Evolutionary conservation across 345 rosid genomes (phyloP).

Genomic region (Arabidopsis suecica): DNA sequence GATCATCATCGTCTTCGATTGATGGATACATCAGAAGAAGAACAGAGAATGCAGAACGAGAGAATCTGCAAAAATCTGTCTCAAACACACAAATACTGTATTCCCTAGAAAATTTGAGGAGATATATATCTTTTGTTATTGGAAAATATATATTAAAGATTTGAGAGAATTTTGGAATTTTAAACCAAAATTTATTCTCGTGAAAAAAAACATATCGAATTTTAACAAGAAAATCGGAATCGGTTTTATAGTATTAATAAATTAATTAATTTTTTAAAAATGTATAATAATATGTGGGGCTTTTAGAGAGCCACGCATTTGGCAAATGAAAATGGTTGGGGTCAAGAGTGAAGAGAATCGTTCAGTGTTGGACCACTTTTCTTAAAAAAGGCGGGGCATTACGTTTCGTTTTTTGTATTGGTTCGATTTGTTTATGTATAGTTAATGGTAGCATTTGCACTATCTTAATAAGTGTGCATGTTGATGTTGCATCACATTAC

Average conservation of each 20-base stretch:
- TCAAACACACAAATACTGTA: background rate
- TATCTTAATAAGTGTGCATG: too few relatives aligned
- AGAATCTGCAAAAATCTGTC: constrained; percentile 6
- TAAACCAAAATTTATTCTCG: constrained; percentile 15
- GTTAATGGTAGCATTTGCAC: too few relatives aligned
- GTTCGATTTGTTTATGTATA: background rate
- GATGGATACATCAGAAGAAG: constrained; percentile 33
- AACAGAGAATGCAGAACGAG: constrained; percentile 20
- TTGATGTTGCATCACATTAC: too few relatives aligned
- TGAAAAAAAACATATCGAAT: constrained; percentile 40
- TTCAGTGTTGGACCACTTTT: constrained; percentile 35
- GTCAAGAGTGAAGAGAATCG: constrained; percentile 26
- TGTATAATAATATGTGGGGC: background rate
- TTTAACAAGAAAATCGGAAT: constrained; percentile 29
- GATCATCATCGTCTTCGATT: constrained; percentile 22
- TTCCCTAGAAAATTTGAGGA: background rate
- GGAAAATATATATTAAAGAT: background rate
- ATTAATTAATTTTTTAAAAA: background rate
- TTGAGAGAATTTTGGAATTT: constrained; percentile 24
- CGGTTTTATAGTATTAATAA: background rate
- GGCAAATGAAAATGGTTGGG: constrained; percentile 7
- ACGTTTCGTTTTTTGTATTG: constrained; percentile 16
- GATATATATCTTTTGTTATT: constrained; percentile 14
- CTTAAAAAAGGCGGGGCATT: background rate
- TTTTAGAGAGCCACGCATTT: constrained; percentile 38